Conservation (phyloP, 75 land plant species). For the Pinus taeda region DNA sequence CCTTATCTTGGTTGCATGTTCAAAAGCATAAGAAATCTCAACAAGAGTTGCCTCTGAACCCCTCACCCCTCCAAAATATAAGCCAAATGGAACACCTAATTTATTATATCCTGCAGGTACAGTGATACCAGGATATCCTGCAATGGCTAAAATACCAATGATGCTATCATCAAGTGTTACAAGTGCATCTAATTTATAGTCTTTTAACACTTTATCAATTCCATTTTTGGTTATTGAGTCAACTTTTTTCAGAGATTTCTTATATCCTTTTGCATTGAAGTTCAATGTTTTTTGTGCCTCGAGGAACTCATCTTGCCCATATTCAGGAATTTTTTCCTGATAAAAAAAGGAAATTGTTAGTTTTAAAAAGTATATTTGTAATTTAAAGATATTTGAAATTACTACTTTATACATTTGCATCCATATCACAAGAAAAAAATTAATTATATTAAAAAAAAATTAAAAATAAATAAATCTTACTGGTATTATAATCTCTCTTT, state of each 20-base stretch:
- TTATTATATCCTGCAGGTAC: constrained; percentile 51
- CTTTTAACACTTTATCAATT: constrained; percentile 32
- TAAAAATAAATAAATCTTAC: too few relatives aligned
- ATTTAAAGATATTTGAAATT: neutral
- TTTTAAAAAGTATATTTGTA: neutral
- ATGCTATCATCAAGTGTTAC: constrained; percentile 13
- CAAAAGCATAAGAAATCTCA: constrained; percentile 39
- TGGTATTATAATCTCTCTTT: too few relatives aligned
- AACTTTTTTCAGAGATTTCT: constrained; percentile 15
- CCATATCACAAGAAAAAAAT: neutral
- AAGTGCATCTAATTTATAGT: constrained; percentile 40
- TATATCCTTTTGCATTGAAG: constrained; percentile 17
- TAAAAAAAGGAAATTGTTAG: neutral
- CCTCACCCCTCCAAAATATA: constrained; percentile 44
- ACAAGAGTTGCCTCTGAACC: constrained; percentile 45
- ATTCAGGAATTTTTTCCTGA: constrained; percentile 43
- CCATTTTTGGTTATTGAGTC: constrained; percentile 24
- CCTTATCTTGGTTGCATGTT: constrained; percentile 34
- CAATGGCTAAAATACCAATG: constrained; percentile 35
- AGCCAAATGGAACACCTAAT: constrained; percentile 55
- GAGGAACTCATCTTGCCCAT: constrained; percentile 35
- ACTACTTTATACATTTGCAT: neutral
- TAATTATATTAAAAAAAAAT: too few relatives aligned
- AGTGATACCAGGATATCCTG: constrained; percentile 59
- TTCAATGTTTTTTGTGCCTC: constrained; percentile 22